Base-by-base conservation (phyloP, 202 grass and related monocot species). In the Hordeum pubiflorum region DNA sequence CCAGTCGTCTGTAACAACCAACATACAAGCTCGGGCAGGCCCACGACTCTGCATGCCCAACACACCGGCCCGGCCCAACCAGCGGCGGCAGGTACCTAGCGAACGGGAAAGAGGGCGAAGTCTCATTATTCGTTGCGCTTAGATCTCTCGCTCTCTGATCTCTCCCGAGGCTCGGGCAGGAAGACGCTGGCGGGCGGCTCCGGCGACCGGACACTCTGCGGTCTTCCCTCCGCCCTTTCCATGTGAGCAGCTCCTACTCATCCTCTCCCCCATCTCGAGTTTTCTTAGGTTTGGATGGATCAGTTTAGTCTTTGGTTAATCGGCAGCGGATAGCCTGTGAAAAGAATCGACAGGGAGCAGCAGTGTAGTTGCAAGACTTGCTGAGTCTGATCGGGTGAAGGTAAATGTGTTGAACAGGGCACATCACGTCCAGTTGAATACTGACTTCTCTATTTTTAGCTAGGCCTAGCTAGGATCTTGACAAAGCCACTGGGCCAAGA, bases 241-340 rank as follows among this genome's bases (percentile, higher is more conserved):
- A n/a, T 63, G 85, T 82, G 56, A 87, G 63, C 21, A 63, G 5
- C 56, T 38, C 14, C 38, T 76, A 26, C 37, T 18, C 15, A 17
- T 24, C 33, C 2, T 7, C 61, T 3, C 58, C 59, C 3, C 4
- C 32, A 18, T 36, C 29, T 33, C 37, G 27, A 31, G 38, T 50
- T 34, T n/a, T 8, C 1, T 54, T 54, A 54, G 50, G 50, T 54
- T 54, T 54, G 17, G 50, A 54, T 54, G 50, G 50, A n/a, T 54
- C 50, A 1, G 14, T 76, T 48, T 32, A 10, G 17, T 54, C 58
- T 39, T 76, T 21, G 22, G 4, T 77, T 62, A 29, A n/a, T 43
- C 24, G 27, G 36, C 57, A 3, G 24, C 5, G 0, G 27, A 50
- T 27, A 38, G 14, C 41, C 75, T 13, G 61, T 4, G 0, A 18